Evolutionary conservation across 192 early-diverging fungal species (phyloP).

Genomic region (Coemansia sp.): DNA sequence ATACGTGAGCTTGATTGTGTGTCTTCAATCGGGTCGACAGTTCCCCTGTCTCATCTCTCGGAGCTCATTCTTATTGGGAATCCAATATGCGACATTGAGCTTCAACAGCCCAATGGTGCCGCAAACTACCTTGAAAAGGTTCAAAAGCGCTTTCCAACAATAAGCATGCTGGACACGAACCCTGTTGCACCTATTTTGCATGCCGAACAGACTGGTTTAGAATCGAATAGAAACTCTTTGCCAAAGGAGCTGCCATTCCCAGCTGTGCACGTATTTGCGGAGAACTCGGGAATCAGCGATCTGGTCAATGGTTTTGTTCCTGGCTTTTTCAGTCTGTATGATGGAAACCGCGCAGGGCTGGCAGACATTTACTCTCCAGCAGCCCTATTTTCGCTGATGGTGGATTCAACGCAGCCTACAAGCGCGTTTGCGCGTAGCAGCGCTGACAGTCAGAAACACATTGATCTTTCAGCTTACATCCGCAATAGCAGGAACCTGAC

Average conservation of each 20-base stretch:
- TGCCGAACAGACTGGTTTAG: constrained; percentile 6
- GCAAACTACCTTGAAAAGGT: constrained; percentile 43
- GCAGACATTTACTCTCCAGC: constrained; percentile 39
- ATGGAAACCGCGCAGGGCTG: constrained; percentile 34
- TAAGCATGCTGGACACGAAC: constrained; percentile 51
- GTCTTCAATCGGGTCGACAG: constrained; percentile 40
- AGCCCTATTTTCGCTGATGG: constrained; percentile 46
- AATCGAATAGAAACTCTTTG: not conserved
- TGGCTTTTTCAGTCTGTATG: constrained; percentile 46
- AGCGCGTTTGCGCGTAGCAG: constrained; percentile 38
- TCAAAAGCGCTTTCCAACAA: constrained; percentile 49
- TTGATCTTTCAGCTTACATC: constrained; percentile 43
- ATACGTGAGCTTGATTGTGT: constrained; percentile 45
- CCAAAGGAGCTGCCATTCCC: constrained; percentile 38
- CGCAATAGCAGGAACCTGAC: constrained; percentile 43
- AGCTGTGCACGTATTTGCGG: constrained; percentile 38
- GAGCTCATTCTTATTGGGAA: constrained; percentile 46
- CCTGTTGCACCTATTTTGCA: constrained; percentile 37
- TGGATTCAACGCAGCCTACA: constrained; percentile 45
- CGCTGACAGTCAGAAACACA: constrained; percentile 42
- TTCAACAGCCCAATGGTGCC: constrained; percentile 25
- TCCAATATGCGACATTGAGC: constrained; percentile 32
- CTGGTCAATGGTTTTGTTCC: constrained; percentile 37
- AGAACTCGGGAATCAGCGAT: constrained; percentile 38
- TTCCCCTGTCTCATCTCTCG: constrained; percentile 28